Base-by-base conservation (phyloP, 805 yeast species). In the Saccharomycopsis sp. region DNA sequence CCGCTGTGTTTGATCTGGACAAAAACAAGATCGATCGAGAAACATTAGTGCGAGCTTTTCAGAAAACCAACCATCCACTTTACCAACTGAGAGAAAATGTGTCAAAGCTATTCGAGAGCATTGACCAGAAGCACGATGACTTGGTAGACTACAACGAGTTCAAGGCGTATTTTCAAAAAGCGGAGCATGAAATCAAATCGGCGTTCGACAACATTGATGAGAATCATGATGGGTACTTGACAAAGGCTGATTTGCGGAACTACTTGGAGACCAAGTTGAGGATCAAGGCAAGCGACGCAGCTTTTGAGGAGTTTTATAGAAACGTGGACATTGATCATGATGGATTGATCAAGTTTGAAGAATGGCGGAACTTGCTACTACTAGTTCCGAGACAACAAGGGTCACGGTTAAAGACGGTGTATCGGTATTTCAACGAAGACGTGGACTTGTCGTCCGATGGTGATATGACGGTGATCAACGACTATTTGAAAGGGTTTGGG, bases 401-500 rank as follows among this genome's bases (percentile, higher is more conserved):
- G 2, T 80, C 89, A 4, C 64, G 92, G 53, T 77, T 77, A 47
- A 71, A 73, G 52, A 80, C 96, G 0, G 96, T 95, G 4, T 89
- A 77, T 58, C 69, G 73, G 34, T 84, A 78, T 56, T 79, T 88
- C 48, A 77, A 74, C 43, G 94, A 84, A 51, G 92, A 83, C 49
- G 73, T 77, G 19, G 95, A 85, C 53, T 61, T 87, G 31, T 78
- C 89, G 4, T 74, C 94, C 0, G 97, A 89, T 52, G 96, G 96
- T 58, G 97, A 89, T 61, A 86, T 88, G 47, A 80, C 94, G 0
- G 68, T 89, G 27, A 78, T 80, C 32, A 77, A 76, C 55, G 94
- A 85, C 48, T 71, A 83, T 39, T 61, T 83, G 37, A 77, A 81
- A 55, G 95, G 96, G 23, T 70, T 86, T 47, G 96, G 96, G 1